These are phyloP conservation scores for Candida sp. DNA, from an alignment of 1,139 yeast species.

Conservation along the genomic window DNA sequence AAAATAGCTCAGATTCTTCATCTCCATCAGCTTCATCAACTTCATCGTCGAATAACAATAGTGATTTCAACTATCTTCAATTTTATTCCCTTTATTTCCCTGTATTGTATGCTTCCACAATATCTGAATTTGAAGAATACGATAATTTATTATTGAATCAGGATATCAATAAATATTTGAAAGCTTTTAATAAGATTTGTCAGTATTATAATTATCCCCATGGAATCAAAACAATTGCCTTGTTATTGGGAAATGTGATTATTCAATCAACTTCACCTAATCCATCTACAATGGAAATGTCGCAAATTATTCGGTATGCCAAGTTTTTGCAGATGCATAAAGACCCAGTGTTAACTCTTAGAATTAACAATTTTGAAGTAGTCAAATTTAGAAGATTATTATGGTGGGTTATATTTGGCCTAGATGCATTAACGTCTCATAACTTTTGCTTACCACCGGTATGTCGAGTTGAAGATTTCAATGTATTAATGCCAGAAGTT, in stretches of 20 bases:
- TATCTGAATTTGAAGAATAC: constrained; percentile 54
- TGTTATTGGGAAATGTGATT: constrained; percentile 48
- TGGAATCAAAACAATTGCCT: constrained; percentile 44
- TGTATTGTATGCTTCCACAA: constrained; percentile 50
- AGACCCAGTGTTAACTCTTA: constrained; percentile 52
- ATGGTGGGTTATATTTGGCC: constrained; percentile 66
- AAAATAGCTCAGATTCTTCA: constrained; percentile 2
- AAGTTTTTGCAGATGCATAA: constrained; percentile 54
- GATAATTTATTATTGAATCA: constrained; percentile 45
- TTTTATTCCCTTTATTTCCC: constrained; percentile 50
- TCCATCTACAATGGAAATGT: constrained; percentile 52
- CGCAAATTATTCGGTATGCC: constrained; percentile 50
- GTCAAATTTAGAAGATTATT: constrained; percentile 52
- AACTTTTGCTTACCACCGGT: constrained; percentile 58
- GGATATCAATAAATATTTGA: constrained; percentile 46
- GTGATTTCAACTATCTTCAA: constrained; percentile 35
- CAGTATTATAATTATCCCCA: constrained; percentile 53
- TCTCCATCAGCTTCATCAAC: constrained; percentile 10
- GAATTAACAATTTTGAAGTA: constrained; percentile 43
- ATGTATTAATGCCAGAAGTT: constrained; percentile 53
- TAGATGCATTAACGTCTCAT: constrained; percentile 57
- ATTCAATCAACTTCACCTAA: constrained; percentile 55
- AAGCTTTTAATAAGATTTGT: constrained; percentile 46
- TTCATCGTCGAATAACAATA: constrained; percentile 9
- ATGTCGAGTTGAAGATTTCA: constrained; percentile 52